Base-by-base conservation (phyloP, 2,329 filamentous ascomycete genomes). In the Blumeria hordei region DNA sequence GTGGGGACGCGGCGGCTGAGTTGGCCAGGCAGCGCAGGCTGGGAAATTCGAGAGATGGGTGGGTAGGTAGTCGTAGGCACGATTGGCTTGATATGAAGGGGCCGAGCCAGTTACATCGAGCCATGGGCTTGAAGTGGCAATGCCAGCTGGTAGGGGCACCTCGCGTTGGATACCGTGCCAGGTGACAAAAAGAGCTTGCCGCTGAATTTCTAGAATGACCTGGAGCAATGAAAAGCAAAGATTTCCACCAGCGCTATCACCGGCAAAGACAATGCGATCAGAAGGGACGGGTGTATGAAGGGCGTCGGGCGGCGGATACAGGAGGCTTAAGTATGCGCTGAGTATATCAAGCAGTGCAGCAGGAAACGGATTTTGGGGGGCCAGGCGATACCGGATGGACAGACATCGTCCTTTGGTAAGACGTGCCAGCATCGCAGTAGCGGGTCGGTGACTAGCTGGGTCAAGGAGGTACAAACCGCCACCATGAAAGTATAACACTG, bases 401-500 rank as follows among this genome's bases (percentile, higher is more conserved):
- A 64, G 54, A 52, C 79, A 78, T 6, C 82, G 73, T 1, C 84
- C 83, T 28, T 76, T 74, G 0, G 77, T 81, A 56, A 80, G 65
- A 63, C 80, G 78, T 21, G 83, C 82, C 12, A 90, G 68, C 54
- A 73, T 75, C 57, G 75, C 75, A 16, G 72, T 73, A 0, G 74
- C 67, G 0, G 70, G 65, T 2, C 85, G 76, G 62, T 87, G 80
- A 0, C 78, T 80, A 1, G 73, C 67, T 14, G 85, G 84, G 61
- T 88, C 85, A 62, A 82, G 73, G 33, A 87, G 72, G 59, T 73
- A 87, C 68, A 83, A 84, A 3, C 80, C 84, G 54, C 85, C 85
- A 58, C 84, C 83, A 65, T 88, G 83, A 61, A 88, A 75, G 66
- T 85, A 88, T 18, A 88, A 69, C 0, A 87, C 66, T 0, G 82